phyloP scores from a whole-genome alignment of 2,329 filamentous ascomycete species.

The Gliomastix tumulicola region DNA sequence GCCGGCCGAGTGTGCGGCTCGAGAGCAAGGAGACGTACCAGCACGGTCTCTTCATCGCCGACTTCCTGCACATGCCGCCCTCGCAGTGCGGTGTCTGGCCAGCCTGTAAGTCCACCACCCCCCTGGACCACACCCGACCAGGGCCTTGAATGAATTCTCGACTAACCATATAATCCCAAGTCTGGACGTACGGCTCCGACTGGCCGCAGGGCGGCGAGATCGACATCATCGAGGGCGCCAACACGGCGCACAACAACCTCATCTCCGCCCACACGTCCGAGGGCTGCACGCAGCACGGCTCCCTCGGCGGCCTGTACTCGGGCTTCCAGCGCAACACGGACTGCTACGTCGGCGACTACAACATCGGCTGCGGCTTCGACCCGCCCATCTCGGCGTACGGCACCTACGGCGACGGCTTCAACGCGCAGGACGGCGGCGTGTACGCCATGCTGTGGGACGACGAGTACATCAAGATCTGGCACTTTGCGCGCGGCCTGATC shows the following conservation, averaged over 20 bases:
- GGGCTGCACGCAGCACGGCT: constrained; percentile 19
- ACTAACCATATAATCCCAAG: constrained; percentile 19
- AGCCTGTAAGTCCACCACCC: constrained; percentile 43
- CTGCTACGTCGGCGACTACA: constrained; percentile 25
- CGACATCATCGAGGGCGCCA: constrained; percentile 66
- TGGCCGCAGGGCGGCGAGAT: constrained; percentile 62
- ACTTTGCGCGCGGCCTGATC: constrained; percentile 60
- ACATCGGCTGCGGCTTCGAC: constrained; percentile 38
- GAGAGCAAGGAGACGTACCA: constrained; percentile 58
- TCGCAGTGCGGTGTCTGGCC: constrained; percentile 69
- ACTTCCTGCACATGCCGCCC: constrained; percentile 67
- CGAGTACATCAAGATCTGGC: constrained; percentile 65
- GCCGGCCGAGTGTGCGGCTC: constrained; percentile 57
- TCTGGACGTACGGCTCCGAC: constrained; percentile 45
- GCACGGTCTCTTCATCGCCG: constrained; percentile 63
- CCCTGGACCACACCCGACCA: neutral
- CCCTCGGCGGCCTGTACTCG: constrained; percentile 11
- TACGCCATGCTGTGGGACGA: constrained; percentile 67
- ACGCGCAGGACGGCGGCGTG: constrained; percentile 57
- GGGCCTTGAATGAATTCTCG: constrained; percentile 1
- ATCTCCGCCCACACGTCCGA: constrained; percentile 54
- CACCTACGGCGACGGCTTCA: constrained; percentile 59
- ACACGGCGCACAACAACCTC: constrained; percentile 49
- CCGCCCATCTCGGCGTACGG: constrained; percentile 30
- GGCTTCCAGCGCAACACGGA: constrained; percentile 20